A percentile compares a stretch with the other conserved stretches of the same genome.
phyloP scores from a whole-genome alignment of 768 basidiomycete species.

The Trametes punicea region DNA sequence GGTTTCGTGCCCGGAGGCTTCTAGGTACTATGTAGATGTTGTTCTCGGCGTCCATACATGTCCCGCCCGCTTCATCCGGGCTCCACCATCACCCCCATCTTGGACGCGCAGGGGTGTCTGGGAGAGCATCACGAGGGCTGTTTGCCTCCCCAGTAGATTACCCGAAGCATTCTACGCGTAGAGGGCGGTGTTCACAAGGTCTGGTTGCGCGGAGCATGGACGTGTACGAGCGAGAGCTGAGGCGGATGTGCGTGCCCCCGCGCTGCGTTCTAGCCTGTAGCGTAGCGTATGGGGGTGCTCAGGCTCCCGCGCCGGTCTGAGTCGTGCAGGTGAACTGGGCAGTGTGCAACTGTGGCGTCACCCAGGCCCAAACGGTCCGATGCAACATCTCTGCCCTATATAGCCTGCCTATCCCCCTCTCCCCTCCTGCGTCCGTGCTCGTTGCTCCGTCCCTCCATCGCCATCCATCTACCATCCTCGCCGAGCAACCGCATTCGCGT shows the following conservation, averaged over 20 bases:
- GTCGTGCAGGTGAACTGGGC: neutral
- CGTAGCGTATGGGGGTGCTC: neutral
- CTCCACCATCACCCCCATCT: neutral
- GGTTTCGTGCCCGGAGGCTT: neutral
- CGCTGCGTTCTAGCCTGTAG: neutral
- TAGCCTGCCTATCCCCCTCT: neutral
- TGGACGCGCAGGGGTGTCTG: neutral
- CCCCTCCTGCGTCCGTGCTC: neutral
- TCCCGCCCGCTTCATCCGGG: neutral
- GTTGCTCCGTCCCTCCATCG: neutral
- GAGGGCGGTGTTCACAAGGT: neutral
- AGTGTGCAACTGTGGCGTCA: slow-evolving; percentile 6
- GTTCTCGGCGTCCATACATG: too few relatives aligned
- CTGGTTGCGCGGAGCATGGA: neutral
- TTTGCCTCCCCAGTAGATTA: neutral
- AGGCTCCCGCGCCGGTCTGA: neutral
- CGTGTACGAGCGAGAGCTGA: neutral
- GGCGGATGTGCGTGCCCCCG: neutral
- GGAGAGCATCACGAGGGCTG: neutral
- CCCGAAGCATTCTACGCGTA: neutral
- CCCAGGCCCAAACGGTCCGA: neutral
- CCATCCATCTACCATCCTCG: neutral
- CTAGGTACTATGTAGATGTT: too few relatives aligned
- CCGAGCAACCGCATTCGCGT: neutral
- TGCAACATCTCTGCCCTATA: neutral